phyloP scores from a whole-genome alignment of 805 yeast species.

The Lipomyces lipofer region DNA sequence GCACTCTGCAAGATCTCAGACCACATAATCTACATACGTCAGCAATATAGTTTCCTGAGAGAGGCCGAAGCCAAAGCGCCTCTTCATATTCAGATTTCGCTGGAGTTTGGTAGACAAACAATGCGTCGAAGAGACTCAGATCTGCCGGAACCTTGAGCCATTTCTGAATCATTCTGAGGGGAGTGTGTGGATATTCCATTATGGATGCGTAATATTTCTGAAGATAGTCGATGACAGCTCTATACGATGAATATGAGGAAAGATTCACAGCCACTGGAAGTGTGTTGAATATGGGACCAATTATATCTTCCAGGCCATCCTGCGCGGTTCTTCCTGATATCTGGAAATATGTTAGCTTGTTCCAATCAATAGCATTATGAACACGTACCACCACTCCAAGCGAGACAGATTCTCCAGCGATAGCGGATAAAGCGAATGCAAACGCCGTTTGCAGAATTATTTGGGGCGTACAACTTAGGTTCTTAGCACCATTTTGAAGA shows the following conservation, averaged over 20 bases:
- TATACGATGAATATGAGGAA: background rate
- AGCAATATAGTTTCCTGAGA: conserved; percentile 1
- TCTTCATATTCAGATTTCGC: conserved; percentile 4
- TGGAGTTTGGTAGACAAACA: conserved; percentile 25
- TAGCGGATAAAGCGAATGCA: conserved; percentile 9
- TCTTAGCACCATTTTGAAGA: conserved; percentile 8
- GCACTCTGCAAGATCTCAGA: background rate
- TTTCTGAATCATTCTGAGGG: conserved; percentile 29
- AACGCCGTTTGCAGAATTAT: conserved; percentile 30
- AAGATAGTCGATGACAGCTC: conserved; percentile 3
- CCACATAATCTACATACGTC: conserved; percentile 3
- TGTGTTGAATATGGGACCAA: conserved; percentile 32
- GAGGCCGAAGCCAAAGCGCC: conserved; percentile 13
- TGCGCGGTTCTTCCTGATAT: conserved; percentile 23
- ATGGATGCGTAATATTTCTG: conserved; percentile 15
- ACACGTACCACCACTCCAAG: conserved; percentile 22
- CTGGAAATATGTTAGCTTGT: background rate
- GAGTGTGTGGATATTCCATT: conserved; percentile 23
- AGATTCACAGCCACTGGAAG: conserved; percentile 23
- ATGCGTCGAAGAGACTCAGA: conserved; percentile 14
- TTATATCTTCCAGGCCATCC: conserved; percentile 20
- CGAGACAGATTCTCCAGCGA: conserved; percentile 6
- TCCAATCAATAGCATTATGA: background rate
- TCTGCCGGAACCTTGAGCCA: conserved; percentile 18
- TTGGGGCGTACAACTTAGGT: conserved; percentile 29